A percentile compares a stretch with the other conserved stretches of the same genome.
These are phyloP conservation scores for Fusarium penzigii DNA, from an alignment of 2,329 filamentous ascomycete species.

Conservation along the genomic window DNA sequence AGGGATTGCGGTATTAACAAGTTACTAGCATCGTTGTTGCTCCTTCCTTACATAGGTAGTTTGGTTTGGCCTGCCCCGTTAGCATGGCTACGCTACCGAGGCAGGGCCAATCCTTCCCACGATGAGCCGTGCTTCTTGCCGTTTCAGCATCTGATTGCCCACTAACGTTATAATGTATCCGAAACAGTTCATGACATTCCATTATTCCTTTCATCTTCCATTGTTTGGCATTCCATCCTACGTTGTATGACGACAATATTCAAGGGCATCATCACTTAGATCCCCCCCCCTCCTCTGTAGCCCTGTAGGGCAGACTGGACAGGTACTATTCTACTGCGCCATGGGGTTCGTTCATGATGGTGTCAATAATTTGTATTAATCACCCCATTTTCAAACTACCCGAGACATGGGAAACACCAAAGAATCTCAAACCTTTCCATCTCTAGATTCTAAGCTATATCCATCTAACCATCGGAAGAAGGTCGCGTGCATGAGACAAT, in stretches of 20 bases:
- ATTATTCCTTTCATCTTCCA: too few relatives aligned
- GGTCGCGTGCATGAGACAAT: not conserved
- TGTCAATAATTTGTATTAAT: not conserved
- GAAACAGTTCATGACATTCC: too few relatives aligned
- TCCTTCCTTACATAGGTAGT: not conserved
- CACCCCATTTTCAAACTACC: too few relatives aligned
- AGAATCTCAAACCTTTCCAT: too few relatives aligned
- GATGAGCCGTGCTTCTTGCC: not conserved
- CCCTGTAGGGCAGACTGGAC: conserved; percentile 8
- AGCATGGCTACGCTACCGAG: not conserved
- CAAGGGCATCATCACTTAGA: not conserved
- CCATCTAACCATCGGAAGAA: too few relatives aligned
- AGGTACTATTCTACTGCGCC: conserved; percentile 7
- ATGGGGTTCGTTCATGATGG: not conserved
- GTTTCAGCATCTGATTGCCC: too few relatives aligned
- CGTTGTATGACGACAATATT: too few relatives aligned
- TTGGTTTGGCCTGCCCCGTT: not conserved
- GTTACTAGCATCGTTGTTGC: not conserved
- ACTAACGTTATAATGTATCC: too few relatives aligned
- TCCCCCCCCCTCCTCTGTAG: conserved; percentile 8
- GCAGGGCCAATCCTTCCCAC: not conserved
- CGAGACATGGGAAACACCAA: too few relatives aligned
- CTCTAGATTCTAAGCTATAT: too few relatives aligned
- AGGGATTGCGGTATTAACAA: too few relatives aligned
- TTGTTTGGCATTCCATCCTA: too few relatives aligned